Evolutionary conservation across 2,329 filamentous ascomycete genomes (phyloP).

Genomic region (Paracoccidioides lutzii): DNA sequence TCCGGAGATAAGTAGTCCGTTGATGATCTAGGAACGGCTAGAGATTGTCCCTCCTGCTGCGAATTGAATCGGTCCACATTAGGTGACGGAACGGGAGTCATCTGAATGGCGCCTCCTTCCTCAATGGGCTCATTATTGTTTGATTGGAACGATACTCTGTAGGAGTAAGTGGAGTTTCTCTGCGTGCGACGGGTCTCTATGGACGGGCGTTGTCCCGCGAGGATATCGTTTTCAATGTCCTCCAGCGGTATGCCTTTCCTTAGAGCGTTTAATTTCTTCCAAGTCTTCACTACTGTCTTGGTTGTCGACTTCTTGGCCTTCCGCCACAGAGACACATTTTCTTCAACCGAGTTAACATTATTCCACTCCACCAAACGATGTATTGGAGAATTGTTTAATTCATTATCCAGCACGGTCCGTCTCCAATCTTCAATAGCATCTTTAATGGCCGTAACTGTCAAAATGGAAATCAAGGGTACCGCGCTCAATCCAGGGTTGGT

Average conservation of each 20-base stretch:
- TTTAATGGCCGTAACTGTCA: slow-evolving; percentile 78
- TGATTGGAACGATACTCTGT: slow-evolving; percentile 40
- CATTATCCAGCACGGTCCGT: slow-evolving; percentile 77
- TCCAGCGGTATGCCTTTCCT: slow-evolving; percentile 35
- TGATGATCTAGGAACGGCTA: not conserved
- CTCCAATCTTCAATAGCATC: slow-evolving; percentile 94
- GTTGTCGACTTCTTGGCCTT: slow-evolving; percentile 80
- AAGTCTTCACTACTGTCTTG: slow-evolving; percentile 45
- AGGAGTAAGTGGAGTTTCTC: slow-evolving; percentile 44
- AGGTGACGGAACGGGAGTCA: slow-evolving; percentile 88
- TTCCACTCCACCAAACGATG: slow-evolving; percentile 79
- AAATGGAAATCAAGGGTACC: slow-evolving; percentile 84
- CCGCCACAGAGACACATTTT: slow-evolving; percentile 76
- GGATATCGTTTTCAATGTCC: slow-evolving; percentile 32
- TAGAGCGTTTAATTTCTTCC: slow-evolving; percentile 37
- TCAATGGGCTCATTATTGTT: slow-evolving; percentile 31
- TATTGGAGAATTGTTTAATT: slow-evolving; percentile 91
- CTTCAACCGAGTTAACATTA: slow-evolving; percentile 85
- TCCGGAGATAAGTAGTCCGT: not conserved
- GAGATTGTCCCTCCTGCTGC: not conserved
- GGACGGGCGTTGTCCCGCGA: slow-evolving; percentile 43
- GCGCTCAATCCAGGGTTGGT: slow-evolving; percentile 80
- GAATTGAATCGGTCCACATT: slow-evolving; percentile 26
- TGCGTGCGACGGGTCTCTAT: slow-evolving; percentile 47
- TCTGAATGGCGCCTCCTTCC: slow-evolving; percentile 62